Evolutionary conservation across 78 protist species (phyloP).

Genomic region (Dictyostelium capitatum): DNA sequence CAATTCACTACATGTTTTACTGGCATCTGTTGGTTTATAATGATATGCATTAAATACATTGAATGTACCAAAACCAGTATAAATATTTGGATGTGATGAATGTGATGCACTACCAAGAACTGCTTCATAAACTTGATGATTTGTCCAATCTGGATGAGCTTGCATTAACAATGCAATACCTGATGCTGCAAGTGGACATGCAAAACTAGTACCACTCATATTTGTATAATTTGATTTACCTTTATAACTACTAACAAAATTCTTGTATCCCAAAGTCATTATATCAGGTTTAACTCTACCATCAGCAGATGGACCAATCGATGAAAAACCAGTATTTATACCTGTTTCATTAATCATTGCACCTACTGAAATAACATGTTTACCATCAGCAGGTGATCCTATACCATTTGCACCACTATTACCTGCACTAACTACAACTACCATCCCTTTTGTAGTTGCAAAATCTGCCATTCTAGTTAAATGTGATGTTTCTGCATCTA

Average conservation of each 20-base stretch:
- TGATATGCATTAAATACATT: constrained; percentile 26
- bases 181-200: constrained; percentile 79
- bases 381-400: constrained; percentile 82
- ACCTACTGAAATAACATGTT: constrained; percentile 52
- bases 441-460: constrained; percentile 68
- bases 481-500: constrained; percentile 1
- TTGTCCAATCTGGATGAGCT: constrained; percentile 66
- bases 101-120: constrained; percentile 13
- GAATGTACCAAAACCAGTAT: constrained; percentile 52
- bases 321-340: constrained; percentile 32
- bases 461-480: constrained; percentile 61
- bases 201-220: constrained; percentile 73
- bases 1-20: not conserved
- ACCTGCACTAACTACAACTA: constrained; percentile 73
- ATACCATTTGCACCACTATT: constrained; percentile 51
- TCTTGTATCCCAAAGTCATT: constrained; percentile 33
- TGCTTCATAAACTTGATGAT: constrained; percentile 44
- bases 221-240: constrained; percentile 28
- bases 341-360: constrained; percentile 18
- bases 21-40: not conserved
- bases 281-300: constrained; percentile 83
- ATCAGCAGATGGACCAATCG: constrained; percentile 77
- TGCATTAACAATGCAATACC: constrained; percentile 70
- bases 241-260: constrained; percentile 22
- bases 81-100: not conserved